Percentiles rank a stretch among this genome's conserved stretches.
Conservation (phyloP, 176 grass and related monocot species). For the Canna indica region DNA sequence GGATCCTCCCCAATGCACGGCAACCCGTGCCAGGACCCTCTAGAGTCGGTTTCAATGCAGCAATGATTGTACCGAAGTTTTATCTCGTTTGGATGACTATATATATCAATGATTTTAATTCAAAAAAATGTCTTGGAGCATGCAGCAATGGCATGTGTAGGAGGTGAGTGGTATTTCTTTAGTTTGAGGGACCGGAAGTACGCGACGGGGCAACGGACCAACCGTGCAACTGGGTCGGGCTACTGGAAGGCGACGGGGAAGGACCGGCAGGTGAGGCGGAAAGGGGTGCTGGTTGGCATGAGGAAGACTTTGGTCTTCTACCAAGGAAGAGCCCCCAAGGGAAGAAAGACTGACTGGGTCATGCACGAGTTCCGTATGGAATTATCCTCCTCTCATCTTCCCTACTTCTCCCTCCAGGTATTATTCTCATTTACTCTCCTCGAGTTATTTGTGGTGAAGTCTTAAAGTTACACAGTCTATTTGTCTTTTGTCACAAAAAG, state of each 20-base stretch:
- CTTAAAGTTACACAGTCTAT: neutral
- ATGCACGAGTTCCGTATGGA: conserved; percentile 94
- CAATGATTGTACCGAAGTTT: no score
- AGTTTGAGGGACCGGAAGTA: conserved; percentile 79
- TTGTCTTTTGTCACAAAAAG: no score
- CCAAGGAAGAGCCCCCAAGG: conserved; percentile 79
- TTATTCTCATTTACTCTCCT: neutral
- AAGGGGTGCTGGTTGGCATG: conserved; percentile 64
- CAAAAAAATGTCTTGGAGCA: no score
- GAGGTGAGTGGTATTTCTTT: conserved; percentile 88
- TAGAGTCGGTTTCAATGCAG: no score
- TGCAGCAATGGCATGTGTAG: conserved; percentile 71
- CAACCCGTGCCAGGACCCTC: no score
- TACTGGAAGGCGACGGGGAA: conserved; percentile 97
- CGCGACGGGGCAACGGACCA: conserved; percentile 71
- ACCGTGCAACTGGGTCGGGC: conserved; percentile 72
- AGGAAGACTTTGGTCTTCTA: conserved; percentile 96
- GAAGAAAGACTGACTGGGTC: conserved; percentile 89
- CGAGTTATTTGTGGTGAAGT: no score
- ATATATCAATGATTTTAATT: no score
- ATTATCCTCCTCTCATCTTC: conserved; percentile 26
- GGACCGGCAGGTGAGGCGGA: conserved; percentile 49
- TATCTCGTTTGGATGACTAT: no score
- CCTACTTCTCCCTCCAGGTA: conserved; percentile 62
- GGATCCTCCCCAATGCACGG: no score